A percentile compares a stretch with the other conserved stretches of the same genome.
phyloP scores from a whole-genome alignment of 805 yeast species.

The Maudiozyma serrabonitensis region DNA sequence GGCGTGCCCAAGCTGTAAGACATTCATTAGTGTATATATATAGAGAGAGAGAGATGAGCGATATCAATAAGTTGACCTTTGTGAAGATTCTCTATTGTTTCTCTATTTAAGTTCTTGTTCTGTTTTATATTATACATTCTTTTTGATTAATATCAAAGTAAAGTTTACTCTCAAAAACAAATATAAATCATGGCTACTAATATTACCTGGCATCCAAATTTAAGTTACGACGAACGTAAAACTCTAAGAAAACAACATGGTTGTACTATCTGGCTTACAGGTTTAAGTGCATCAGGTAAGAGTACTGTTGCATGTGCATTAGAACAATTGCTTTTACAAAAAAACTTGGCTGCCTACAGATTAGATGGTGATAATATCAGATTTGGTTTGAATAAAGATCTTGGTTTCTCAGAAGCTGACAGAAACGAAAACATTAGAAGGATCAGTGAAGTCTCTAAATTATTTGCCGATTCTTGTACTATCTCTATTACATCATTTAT shows the following conservation, averaged over 20 bases:
- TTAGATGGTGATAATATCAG: slow-evolving; percentile 92
- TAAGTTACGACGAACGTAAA: slow-evolving; percentile 74
- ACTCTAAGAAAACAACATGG: slow-evolving; percentile 70
- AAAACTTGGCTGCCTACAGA: slow-evolving; percentile 69
- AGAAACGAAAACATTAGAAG: slow-evolving; percentile 93
- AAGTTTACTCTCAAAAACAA: too few species aligned
- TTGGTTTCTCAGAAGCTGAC: slow-evolving; percentile 86
- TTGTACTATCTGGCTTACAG: slow-evolving; percentile 90
- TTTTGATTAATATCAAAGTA: too few species aligned
- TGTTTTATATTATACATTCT: too few species aligned
- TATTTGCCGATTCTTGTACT: slow-evolving; percentile 87
- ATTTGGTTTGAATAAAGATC: slow-evolving; percentile 89
- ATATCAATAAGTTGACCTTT: too few species aligned
- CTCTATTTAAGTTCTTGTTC: too few species aligned
- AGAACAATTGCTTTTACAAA: slow-evolving; percentile 68
- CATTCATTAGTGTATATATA: too few species aligned
- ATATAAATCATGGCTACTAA: slow-evolving; percentile 69
- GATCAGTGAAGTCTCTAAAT: slow-evolving; percentile 86
- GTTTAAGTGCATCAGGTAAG: slow-evolving; percentile 91
- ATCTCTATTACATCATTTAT: slow-evolving; percentile 87
- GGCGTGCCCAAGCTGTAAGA: too few species aligned
- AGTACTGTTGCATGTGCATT: slow-evolving; percentile 91
- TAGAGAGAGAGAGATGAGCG: too few species aligned
- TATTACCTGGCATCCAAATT: slow-evolving; percentile 91
- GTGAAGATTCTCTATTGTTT: too few species aligned